Evolutionary conservation across 2,329 filamentous ascomycete species (phyloP), one percentile per base, ranked within the genome.

Genomic region (Aspergillus brunneoviolaceus): DNA sequence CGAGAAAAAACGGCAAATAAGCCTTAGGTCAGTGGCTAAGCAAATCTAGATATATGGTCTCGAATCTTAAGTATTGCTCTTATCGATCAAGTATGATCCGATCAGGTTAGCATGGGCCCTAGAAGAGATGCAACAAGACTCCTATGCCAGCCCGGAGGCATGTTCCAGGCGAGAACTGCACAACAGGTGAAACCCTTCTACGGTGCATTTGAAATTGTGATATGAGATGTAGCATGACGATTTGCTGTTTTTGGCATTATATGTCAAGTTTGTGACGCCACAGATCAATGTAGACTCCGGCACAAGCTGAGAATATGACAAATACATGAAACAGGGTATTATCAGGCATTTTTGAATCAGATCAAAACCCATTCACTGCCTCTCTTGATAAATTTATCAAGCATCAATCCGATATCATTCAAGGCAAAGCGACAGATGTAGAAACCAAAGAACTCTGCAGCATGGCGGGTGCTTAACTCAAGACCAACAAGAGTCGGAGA

Each of bases 331-430:
- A 6, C 39, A 45, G 39, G 16, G 39, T 45, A 16, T 42, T 19
- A 42, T 45, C 6, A 45, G 39, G 14, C 16, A 19, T 45, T 7
- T 12, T 45, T 16, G 19, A 25, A 16, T 70, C 61, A 87, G 57
- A 83, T 78, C 63, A 89, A 76, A 56, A 97, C 92, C 94, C 94
- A 99, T 81, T 99, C 94, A 69, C 89, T 96, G 25, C 94, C 93
- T 66, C 93, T 87, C 82, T 99, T 99, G 74, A 99, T 89, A 72
- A 95, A 98, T 75, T 98, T 99, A 76, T 99, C 95, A 67, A 99
- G 81, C 80, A 99, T 82, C 72, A 95, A 76, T 45, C 87, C 85
- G 62, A 99, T 79, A 75, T 99, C 95, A 4, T 87, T 83, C 62
- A 99, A 81, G n/a, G 93, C 92, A 74, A 99, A 99, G 19, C 95